phyloP scores from a whole-genome alignment of 371 early-diverging fungal genomes.

The Syncephalastrum contaminatum region DNA sequence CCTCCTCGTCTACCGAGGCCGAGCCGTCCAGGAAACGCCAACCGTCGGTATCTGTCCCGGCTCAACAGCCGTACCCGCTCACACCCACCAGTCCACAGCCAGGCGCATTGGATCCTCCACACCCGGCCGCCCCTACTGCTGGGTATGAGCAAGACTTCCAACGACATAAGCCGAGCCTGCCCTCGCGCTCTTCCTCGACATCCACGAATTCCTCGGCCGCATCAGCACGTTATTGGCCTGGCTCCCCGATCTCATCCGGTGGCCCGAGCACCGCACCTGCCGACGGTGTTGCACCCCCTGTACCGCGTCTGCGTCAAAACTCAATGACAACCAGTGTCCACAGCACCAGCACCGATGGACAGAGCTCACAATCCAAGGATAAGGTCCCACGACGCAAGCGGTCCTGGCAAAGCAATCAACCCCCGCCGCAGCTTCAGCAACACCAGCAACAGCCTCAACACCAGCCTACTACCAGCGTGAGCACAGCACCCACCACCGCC shows the following conservation, averaged over 20 bases:
- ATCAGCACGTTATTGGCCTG: slow-evolving; percentile 1
- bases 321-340: slow-evolving; percentile 15
- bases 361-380: not conserved
- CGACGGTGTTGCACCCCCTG: not conserved
- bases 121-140: not conserved
- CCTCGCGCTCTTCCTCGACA: slow-evolving; percentile 16
- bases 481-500: not conserved
- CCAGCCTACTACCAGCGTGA: too few species aligned
- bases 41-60: too few species aligned
- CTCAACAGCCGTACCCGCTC: slow-evolving; percentile 7
- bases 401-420: slow-evolving; percentile 5
- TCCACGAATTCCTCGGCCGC: slow-evolving; percentile 8
- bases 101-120: not conserved
- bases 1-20: slow-evolving; percentile 11
- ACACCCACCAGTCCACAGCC: slow-evolving; percentile 21
- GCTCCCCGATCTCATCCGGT: not conserved
- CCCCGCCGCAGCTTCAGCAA: slow-evolving; percentile 4
- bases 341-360: slow-evolving; percentile 15
- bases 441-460: slow-evolving; percentile 12
- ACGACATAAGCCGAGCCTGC: slow-evolving; percentile 7
- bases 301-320: slow-evolving; percentile 14
- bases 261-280: slow-evolving; percentile 4
- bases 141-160: not conserved
- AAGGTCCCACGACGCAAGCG: slow-evolving; percentile 1
- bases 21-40: too few species aligned